A percentile compares a stretch with the other conserved stretches of the same genome.
phyloP scores from a whole-genome alignment of 208 protist genomes.

The Leishmania guyanensis region DNA sequence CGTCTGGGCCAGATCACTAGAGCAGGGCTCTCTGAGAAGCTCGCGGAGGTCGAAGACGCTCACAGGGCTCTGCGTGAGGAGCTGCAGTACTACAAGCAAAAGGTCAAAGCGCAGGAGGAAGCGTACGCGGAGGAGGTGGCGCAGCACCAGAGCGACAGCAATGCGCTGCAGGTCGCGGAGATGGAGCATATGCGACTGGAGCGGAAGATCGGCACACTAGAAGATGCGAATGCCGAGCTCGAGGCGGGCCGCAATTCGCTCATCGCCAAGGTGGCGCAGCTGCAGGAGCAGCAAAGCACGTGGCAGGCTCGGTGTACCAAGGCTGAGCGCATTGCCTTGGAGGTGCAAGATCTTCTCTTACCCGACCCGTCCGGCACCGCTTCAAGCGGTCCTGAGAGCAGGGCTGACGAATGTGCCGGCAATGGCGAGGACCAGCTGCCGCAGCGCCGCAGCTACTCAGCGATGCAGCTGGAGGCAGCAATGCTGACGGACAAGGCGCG shows the following conservation, averaged over 20 bases:
- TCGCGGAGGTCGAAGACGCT: conserved; percentile 27
- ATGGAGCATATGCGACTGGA: conserved; percentile 38
- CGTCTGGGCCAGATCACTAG: conserved; percentile 17
- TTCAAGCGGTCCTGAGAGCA: background rate
- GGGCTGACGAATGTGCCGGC: background rate
- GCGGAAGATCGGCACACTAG: conserved; percentile 39
- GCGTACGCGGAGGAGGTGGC: conserved; percentile 24
- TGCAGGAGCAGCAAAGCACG: conserved; percentile 29
- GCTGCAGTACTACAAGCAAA: conserved; percentile 31
- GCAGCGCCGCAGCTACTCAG: background rate
- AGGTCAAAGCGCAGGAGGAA: conserved; percentile 24
- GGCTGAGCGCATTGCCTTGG: conserved; percentile 29
- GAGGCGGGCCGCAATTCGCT: conserved; percentile 44
- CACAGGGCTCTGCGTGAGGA: conserved; percentile 27
- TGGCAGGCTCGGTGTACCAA: conserved; percentile 33
- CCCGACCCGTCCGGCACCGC: conserved; percentile 1
- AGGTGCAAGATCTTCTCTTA: conserved; percentile 35
- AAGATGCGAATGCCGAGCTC: conserved; percentile 32
- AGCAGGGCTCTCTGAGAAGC: conserved; percentile 11
- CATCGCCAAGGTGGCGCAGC: conserved; percentile 45
- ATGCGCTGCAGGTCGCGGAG: conserved; percentile 39
- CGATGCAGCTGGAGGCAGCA: background rate
- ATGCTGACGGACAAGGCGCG: conserved; percentile 9
- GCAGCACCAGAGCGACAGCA: conserved; percentile 25
- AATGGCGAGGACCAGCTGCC: background rate